These are phyloP conservation scores for Umbelopsis isabellina DNA, from an alignment of 192 early-diverging fungal species.

Conservation along the genomic window DNA sequence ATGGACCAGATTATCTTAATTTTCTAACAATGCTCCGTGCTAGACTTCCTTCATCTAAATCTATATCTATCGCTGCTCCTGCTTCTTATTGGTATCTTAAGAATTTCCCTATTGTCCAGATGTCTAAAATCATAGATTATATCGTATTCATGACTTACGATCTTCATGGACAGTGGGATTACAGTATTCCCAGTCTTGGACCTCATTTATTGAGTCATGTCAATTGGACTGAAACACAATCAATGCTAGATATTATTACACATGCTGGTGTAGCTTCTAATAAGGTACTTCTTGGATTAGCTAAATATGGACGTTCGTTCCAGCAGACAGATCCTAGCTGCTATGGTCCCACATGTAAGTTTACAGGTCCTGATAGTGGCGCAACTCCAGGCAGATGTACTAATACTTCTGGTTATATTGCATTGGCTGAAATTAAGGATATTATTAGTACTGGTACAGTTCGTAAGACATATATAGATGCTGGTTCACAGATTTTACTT, in stretches of 20 bases:
- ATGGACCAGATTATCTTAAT: conserved; percentile 31
- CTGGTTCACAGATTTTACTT: not conserved
- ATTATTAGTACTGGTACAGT: not conserved
- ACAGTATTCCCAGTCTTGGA: conserved; percentile 7
- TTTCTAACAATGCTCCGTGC: conserved; percentile 23
- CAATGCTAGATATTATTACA: conserved; percentile 22
- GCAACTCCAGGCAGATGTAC: not conserved
- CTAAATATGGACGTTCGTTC: conserved; percentile 1
- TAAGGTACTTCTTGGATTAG: conserved; percentile 35
- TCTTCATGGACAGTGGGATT: conserved; percentile 34
- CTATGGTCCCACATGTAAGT: not conserved
- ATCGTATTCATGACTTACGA: conserved; percentile 38
- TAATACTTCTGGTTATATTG: not conserved
- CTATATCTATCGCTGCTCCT: conserved; percentile 37
- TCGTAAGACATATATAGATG: not conserved
- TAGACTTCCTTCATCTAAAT: conserved; percentile 24
- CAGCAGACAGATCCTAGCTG: not conserved
- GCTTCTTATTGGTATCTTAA: conserved; percentile 42
- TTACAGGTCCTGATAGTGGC: not conserved
- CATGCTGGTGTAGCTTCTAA: conserved; percentile 34
- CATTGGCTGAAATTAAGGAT: not conserved
- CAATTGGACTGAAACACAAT: conserved; percentile 29
- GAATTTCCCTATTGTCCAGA: conserved; percentile 30
- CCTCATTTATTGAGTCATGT: conserved; percentile 21
- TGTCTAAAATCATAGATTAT: conserved; percentile 27